These are phyloP conservation scores for Sugiyamaella pinicola DNA, from an alignment of 1,139 yeast genomes.

Conservation along the genomic window DNA sequence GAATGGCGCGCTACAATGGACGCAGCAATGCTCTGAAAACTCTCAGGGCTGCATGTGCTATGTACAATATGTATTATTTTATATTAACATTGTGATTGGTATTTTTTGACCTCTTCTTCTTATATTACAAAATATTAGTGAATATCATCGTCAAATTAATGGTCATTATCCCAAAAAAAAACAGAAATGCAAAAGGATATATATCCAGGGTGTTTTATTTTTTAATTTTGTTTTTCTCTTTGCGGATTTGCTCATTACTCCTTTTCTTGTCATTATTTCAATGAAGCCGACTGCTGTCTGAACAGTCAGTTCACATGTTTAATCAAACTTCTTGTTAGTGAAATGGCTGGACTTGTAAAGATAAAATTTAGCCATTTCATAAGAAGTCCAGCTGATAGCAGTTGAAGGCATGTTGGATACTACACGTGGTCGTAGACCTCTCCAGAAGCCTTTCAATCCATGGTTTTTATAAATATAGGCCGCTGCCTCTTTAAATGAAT, in stretches of 20 bases:
- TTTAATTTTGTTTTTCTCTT: not conserved
- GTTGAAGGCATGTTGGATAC: conserved; percentile 95
- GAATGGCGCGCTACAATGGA: conserved; percentile 29
- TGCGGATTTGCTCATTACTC: not conserved
- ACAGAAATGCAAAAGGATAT: conserved; percentile 14
- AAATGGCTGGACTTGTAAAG: conserved; percentile 31
- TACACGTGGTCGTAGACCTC: conserved; percentile 91
- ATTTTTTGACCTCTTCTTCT: too few relatives aligned
- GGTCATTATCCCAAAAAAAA: not conserved
- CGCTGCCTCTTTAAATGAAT: conserved; percentile 75
- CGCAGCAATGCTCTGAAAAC: too few relatives aligned
- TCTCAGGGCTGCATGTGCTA: conserved; percentile 1
- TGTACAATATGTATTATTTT: conserved; percentile 15
- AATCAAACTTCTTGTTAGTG: conserved; percentile 12
- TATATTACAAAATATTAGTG: conserved; percentile 5
- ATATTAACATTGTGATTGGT: conserved; percentile 3
- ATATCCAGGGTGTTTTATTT: too few relatives aligned
- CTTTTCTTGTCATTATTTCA: conserved; percentile 1
- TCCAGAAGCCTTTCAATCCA: conserved; percentile 70
- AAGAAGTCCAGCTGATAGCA: conserved; percentile 97
- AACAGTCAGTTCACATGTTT: not conserved
- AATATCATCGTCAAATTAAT: not conserved
- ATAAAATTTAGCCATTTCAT: conserved; percentile 92
- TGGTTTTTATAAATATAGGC: conserved; percentile 63
- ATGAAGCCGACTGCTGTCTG: not conserved